phyloP scores from a whole-genome alignment of 75 land plant species.

The Selaginella tamariscina region DNA sequence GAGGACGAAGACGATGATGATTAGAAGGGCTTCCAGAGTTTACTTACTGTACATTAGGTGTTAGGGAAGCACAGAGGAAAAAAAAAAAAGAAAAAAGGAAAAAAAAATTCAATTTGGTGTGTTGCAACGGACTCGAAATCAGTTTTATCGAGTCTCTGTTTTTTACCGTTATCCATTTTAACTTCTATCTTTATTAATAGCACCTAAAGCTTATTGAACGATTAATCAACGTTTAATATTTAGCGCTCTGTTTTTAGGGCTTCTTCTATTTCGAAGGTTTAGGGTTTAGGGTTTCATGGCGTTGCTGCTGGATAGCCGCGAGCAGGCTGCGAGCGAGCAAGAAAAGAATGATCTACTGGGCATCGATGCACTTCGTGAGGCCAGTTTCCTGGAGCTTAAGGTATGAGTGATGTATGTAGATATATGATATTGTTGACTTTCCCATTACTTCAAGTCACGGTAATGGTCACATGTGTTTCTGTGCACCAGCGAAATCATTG shows the following conservation, averaged over 20 bases:
- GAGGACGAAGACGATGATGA: neutral
- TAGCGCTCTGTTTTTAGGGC: neutral
- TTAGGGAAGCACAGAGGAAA: neutral
- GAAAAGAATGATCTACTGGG: conserved; percentile 67
- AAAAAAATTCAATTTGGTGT: too few relatives aligned
- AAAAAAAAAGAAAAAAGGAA: neutral
- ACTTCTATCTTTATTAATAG: too few relatives aligned
- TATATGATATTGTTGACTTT: neutral
- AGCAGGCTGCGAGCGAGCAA: conserved; percentile 36
- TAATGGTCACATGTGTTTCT: neutral
- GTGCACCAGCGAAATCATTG: neutral
- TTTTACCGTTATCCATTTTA: too few relatives aligned
- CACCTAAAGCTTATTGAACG: too few relatives aligned
- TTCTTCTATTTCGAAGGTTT: too few relatives aligned
- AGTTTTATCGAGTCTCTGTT: too few relatives aligned
- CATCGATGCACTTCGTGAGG: conserved; percentile 61
- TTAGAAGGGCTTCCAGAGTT: neutral
- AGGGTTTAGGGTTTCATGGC: conserved; percentile 41
- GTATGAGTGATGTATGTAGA: too few relatives aligned
- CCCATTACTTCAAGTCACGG: neutral
- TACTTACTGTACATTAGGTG: neutral
- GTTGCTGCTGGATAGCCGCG: conserved; percentile 59
- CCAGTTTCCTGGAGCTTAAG: conserved; percentile 76
- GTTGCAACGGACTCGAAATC: too few relatives aligned
- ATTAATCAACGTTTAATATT: neutral